A percentile compares a stretch with the other conserved stretches of the same genome.
phyloP scores from a whole-genome alignment of 495 filamentous ascomycete genomes.

The Astrothelium subdiscretum region DNA sequence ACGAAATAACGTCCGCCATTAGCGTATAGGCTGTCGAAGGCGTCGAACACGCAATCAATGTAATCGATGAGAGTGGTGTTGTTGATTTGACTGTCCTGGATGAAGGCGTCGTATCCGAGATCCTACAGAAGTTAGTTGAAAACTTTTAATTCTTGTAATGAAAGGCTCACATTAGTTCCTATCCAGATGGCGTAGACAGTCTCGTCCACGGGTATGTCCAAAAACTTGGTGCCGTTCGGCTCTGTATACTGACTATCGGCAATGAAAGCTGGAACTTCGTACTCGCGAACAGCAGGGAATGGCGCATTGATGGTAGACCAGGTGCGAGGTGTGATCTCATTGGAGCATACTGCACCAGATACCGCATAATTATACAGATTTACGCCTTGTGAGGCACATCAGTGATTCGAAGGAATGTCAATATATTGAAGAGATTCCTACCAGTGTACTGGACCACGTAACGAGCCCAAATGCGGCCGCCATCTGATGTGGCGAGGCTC shows the following conservation, averaged over 20 bases:
- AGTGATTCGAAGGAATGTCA: too few species aligned
- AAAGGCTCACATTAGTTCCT: slow-evolving; percentile 44
- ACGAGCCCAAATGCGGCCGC: slow-evolving; percentile 56
- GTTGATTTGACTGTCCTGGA: slow-evolving; percentile 46
- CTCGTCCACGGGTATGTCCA: slow-evolving; percentile 38
- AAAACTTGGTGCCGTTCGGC: slow-evolving; percentile 35
- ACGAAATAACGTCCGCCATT: slow-evolving; percentile 59
- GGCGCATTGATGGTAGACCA: slow-evolving; percentile 27
- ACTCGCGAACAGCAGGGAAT: slow-evolving; percentile 53
- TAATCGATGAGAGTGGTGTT: slow-evolving; percentile 25
- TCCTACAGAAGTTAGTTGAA: slow-evolving; percentile 27
- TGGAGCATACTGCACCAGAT: slow-evolving; percentile 56
- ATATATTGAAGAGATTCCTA: slow-evolving; percentile 41
- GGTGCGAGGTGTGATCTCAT: slow-evolving; percentile 45
- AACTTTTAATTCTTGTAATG: too few species aligned
- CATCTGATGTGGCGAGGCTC: slow-evolving; percentile 38
- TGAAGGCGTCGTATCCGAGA: slow-evolving; percentile 49
- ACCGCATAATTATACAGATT: slow-evolving; percentile 35
- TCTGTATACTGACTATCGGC: slow-evolving; percentile 41
- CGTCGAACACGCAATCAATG: slow-evolving; percentile 50
- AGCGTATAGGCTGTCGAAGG: slow-evolving; percentile 47
- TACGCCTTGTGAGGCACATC: neutral
- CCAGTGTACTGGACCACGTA: slow-evolving; percentile 44
- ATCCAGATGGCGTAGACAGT: slow-evolving; percentile 69
- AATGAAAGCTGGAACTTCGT: slow-evolving; percentile 57